Evolutionary conservation across 176 grass and related monocot genomes (phyloP).

Genomic region (Triticum urartu): DNA sequence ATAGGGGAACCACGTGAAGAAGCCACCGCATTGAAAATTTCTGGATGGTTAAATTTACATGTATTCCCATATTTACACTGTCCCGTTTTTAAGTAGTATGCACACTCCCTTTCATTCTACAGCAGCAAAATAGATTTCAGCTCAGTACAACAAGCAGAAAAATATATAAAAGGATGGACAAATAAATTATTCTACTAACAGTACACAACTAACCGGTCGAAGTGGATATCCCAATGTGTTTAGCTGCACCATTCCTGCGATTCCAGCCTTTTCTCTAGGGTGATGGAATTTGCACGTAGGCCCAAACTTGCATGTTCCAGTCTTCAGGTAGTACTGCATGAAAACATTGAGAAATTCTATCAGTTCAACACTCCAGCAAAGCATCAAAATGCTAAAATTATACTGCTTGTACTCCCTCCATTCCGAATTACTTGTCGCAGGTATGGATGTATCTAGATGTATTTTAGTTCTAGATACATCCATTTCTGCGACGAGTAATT

Average conservation of each 20-base stretch:
- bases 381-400: conserved; percentile 6
- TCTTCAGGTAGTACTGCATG: conserved; percentile 88
- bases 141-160: conserved; percentile 30
- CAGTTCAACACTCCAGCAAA: conserved; percentile 11
- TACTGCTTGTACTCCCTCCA: background rate
- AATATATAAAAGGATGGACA: background rate
- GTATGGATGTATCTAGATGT: no score
- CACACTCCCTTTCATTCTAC: conserved; percentile 94
- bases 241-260: conserved; percentile 67
- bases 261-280: conserved; percentile 97
- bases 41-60: conserved; percentile 99
- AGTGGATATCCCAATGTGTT: conserved; percentile 93
- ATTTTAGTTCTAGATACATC: no score
- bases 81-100: conserved; percentile 96
- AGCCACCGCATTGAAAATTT: conserved; percentile 67
- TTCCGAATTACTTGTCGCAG: no score
- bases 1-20: conserved; percentile 69
- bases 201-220: conserved; percentile 68
- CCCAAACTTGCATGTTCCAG: conserved; percentile 98
- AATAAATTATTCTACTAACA: conserved; percentile 11
- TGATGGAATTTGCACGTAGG: conserved; percentile 99
- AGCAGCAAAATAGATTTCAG: conserved; percentile 30
- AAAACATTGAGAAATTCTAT: conserved; percentile 21
- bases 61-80: conserved; percentile 99
- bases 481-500: no score